Evolutionary conservation across 2,329 filamentous ascomycete genomes (phyloP).

Genomic region (Camptophora hylomeconis): DNA sequence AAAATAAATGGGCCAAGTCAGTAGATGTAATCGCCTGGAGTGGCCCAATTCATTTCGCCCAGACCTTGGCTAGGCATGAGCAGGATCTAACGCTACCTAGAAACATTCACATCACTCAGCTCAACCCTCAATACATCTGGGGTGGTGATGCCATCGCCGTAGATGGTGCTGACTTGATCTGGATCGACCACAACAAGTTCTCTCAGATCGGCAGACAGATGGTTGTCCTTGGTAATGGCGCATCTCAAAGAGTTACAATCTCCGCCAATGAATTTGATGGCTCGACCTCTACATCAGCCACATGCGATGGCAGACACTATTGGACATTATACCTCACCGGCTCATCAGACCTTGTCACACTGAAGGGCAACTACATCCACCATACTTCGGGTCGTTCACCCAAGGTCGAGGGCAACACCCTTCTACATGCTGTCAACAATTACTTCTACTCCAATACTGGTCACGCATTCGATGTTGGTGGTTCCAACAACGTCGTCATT

Average conservation of each 20-base stretch:
- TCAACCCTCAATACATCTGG: constrained; percentile 48
- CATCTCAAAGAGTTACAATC: constrained; percentile 44
- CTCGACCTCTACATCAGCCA: constrained; percentile 39
- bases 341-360: constrained; percentile 42
- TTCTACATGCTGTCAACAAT: constrained; percentile 51
- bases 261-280: constrained; percentile 50
- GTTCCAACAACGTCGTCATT: constrained; percentile 34
- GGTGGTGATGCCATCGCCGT: constrained; percentile 47
- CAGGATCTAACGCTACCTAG: constrained; percentile 1
- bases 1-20: no score
- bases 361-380: constrained; percentile 50
- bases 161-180: constrained; percentile 29
- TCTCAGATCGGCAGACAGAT: constrained; percentile 48
- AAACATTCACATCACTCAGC: constrained; percentile 41
- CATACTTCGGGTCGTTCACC: constrained; percentile 44
- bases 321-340: constrained; percentile 47
- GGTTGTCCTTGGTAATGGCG: constrained; percentile 43
- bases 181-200: constrained; percentile 44
- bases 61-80: no score
- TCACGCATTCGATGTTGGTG: constrained; percentile 44
- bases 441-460: constrained; percentile 43
- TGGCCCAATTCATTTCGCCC: no score
- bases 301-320: constrained; percentile 47
- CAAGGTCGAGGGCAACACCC: constrained; percentile 42
- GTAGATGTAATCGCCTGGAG: no score